Base-by-base conservation (phyloP, 352 stramenopile genomes). In the Pythium inflatum region DNA sequence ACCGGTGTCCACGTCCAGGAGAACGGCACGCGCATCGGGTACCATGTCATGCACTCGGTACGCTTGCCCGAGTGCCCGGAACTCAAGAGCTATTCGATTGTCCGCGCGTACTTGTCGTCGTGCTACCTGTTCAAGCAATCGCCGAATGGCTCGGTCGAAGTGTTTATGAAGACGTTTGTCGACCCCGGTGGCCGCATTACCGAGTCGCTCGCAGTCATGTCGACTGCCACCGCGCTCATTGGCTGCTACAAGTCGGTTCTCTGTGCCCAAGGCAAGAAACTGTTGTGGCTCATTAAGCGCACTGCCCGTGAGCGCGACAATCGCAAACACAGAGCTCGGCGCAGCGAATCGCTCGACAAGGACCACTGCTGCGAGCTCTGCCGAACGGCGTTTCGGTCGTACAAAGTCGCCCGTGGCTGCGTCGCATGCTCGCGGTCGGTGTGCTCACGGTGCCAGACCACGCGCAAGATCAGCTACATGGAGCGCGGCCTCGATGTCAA, bases 21-120 rank as follows among this genome's bases (percentile, higher is more conserved):
- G 0, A 78, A 58, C 45, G 76, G 74, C 34, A 81, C 83, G 45
- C 78, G 79, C 34, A 46, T 83, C 48, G 76, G 74, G 28, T 84
- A 83, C 66, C 76, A 83, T 54, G 34, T 78, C 1, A 71, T 83
- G 59, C 78, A 88, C 48, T 86, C 80, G 43, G 64, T 85, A 5
- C 49, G 74, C 30, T 57, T 78, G 2, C 75, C 73, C 11, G 64
- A 71, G 13, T 77, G 57, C 28, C 54, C 40, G 3, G 57, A 68
- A 49, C 62, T 78, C 48, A 48, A 66, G 30, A 5, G 6, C 18
- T 28, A 54, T 22, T 28, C 18, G 24, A 70, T 78, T 20, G 54
- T 79, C 2, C 80, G 80, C 18, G 73, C 49, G 11, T 66, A 76
- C 36, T 46, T 79, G 12, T 83, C 75, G 22, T 58, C 70, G 1